phyloP scores from a whole-genome alignment of 2,329 filamentous ascomycete species.

The Ceratocystis eucalypticola region DNA sequence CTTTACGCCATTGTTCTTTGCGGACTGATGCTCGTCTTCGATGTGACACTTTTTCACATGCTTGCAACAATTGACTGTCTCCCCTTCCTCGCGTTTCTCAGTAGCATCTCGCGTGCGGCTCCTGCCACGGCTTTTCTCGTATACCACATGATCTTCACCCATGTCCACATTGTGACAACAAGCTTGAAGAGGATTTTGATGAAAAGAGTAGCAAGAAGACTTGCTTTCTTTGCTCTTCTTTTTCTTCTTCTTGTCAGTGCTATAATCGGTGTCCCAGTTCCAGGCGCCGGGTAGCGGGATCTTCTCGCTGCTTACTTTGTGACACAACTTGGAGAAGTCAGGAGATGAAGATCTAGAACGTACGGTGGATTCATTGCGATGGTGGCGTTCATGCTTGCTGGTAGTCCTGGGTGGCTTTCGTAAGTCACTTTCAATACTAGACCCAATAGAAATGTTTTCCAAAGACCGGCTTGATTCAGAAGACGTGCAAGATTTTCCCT shows the following conservation, averaged over 20 bases:
- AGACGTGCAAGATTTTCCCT: not conserved
- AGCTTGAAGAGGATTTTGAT: not conserved
- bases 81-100: not conserved
- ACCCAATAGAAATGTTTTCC: not conserved
- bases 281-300: not conserved
- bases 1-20: not conserved
- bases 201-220: not conserved
- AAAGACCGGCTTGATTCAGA: not conserved
- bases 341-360: not conserved
- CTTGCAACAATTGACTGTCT: not conserved
- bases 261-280: constrained; percentile 3
- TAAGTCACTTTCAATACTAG: not conserved
- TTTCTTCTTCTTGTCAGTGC: not conserved
- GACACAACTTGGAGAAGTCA: not conserved
- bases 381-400: not conserved
- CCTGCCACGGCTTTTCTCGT: not conserved
- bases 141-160: not conserved
- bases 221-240: not conserved
- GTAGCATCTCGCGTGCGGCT: not conserved
- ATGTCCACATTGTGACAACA: too few species aligned
- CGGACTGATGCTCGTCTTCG: not conserved
- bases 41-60: not conserved
- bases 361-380: not conserved
- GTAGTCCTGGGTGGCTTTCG: not conserved
- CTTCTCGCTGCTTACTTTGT: not conserved